Evolutionary conservation across 2,329 filamentous ascomycete genomes (phyloP), one percentile per base, ranked within the genome.

Genomic region (Fonsecaea monophora): DNA sequence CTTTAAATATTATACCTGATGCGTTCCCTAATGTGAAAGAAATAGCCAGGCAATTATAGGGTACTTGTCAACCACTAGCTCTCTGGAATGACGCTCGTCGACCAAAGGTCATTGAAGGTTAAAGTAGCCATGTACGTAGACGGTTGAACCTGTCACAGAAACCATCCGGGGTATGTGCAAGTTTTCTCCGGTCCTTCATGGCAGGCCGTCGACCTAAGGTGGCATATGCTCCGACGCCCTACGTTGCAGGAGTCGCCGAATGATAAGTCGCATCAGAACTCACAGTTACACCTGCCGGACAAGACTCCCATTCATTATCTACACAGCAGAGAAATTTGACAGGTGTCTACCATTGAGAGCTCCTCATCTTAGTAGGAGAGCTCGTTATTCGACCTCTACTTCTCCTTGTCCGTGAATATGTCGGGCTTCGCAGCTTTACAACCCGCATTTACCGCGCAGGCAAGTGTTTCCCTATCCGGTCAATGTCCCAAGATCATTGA

Each of bases 201-300:
- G 2, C 9, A 50, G 45, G 45, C 10, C 45, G n/a, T 50, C 45
- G 45, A 18, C 45, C 45, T 1, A 50, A 13, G 1, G 45, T 18
- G 45, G 10, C 45, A 50, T 50, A 50, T 50, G 45, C 45, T 50
- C 45, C 45, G 45, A 50, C 25, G 15, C 45, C 45, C 45, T 50
- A 18, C 9, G 45, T 50, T 50, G n/a, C 45, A 8, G 45, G 45
- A 50, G 45, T 2, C 45, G 45, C 15, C 21, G 45, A 50, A 10
- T 21, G 45, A 21, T 13, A 50, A 50, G 45, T 50, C 45, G 25
- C 45, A 50, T 21, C n/a, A 50, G 9, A 50, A 50, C 9, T 50
- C 45, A 50, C 1, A 50, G 45, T 50, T 50, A 50, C 1, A 50
- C 45, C 4, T 50, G 15, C 45, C 21, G 45, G 45, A 18, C 45